These are phyloP conservation scores for Sugiyamaella xylanicola DNA, from an alignment of 1,139 yeast genomes.

Conservation along the genomic window DNA sequence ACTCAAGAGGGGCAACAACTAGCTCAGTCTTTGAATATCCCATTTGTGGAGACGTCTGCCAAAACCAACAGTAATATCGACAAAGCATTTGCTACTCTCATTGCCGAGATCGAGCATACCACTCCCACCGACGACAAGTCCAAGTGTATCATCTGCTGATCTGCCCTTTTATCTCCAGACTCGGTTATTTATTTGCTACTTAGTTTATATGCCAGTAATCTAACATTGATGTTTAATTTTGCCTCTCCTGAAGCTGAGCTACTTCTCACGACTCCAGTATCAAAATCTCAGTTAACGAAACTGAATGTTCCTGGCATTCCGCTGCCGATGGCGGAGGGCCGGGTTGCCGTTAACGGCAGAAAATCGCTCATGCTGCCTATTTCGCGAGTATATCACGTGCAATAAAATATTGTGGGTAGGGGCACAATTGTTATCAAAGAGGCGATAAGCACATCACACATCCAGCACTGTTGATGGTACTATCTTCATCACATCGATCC, in stretches of 20 bases:
- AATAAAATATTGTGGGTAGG: neutral
- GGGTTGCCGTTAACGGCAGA: neutral
- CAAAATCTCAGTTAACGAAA: too few relatives aligned
- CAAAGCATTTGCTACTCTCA: constrained; percentile 63
- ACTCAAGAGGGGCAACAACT: constrained; percentile 63
- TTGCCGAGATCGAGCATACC: constrained; percentile 68
- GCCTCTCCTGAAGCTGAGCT: too few relatives aligned
- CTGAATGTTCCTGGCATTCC: too few relatives aligned
- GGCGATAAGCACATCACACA: neutral
- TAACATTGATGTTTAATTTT: too few relatives aligned
- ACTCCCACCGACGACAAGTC: constrained; percentile 52
- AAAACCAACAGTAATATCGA: constrained; percentile 68
- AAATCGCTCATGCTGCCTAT: too few relatives aligned
- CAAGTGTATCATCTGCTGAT: constrained; percentile 38
- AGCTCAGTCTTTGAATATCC: constrained; percentile 62
- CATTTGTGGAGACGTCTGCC: constrained; percentile 84
- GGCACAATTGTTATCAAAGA: neutral
- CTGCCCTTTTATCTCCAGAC: neutral
- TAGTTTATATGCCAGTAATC: neutral
- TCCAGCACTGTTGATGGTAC: neutral
- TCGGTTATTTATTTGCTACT: constrained; percentile 4
- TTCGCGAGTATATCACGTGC: neutral
- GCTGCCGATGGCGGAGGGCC: neutral
- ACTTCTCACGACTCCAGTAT: too few relatives aligned
- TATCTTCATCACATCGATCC: neutral